These are phyloP conservation scores for Epichloe sibirici DNA, from an alignment of 2,329 filamentous ascomycete genomes.

Conservation along the genomic window DNA sequence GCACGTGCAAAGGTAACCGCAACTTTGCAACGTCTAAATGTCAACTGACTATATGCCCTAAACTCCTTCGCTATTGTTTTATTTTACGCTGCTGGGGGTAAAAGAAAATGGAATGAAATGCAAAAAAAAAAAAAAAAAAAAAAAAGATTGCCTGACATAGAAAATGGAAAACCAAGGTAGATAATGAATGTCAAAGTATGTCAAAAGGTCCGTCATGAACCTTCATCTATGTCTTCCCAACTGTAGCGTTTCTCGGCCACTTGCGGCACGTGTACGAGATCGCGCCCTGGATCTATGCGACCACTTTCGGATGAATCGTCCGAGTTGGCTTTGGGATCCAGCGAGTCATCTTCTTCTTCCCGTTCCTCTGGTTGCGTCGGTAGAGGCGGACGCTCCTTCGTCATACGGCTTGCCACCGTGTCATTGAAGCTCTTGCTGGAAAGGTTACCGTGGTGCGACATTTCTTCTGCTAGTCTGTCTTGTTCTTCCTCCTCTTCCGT, in stretches of 20 bases:
- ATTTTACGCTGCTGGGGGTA: neutral
- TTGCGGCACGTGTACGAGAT: conserved; percentile 40
- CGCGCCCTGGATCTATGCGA: conserved; percentile 31
- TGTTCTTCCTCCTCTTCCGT: conserved; percentile 45
- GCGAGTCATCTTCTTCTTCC: neutral
- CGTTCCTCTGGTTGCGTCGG: neutral
- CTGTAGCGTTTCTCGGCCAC: conserved; percentile 37
- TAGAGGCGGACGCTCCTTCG: neutral
- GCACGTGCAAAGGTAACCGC: neutral
- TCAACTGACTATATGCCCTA: neutral
- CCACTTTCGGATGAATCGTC: conserved; percentile 10
- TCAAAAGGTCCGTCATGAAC: neutral
- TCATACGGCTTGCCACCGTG: neutral
- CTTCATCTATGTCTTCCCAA: conserved; percentile 29
- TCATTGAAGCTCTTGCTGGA: neutral
- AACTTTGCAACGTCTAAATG: neutral
- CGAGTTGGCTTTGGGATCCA: neutral
- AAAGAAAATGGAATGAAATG: conserved; percentile 4
- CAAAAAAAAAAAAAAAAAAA: neutral
- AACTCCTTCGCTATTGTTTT: conserved; percentile 11
- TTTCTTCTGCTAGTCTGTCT: conserved; percentile 22
- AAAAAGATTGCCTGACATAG: neutral
- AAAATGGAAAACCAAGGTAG: neutral
- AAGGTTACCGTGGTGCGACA: conserved; percentile 14
- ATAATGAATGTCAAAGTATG: neutral